Conservation (phyloP, 1,139 yeast species). For the Candida smagusa region DNA sequence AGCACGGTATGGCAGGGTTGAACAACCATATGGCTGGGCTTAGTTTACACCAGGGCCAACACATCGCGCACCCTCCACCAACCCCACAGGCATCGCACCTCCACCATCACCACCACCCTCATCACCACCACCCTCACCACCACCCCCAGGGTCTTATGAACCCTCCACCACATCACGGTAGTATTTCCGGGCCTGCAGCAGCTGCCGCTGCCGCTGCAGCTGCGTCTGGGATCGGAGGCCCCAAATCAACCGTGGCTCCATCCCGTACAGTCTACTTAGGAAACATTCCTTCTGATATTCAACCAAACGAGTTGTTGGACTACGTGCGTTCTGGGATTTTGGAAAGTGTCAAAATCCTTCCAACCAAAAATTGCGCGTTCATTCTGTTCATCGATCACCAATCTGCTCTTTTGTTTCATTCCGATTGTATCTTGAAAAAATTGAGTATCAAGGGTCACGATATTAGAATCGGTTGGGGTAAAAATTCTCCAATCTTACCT, state of each 20-base stretch:
- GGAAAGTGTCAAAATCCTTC: conserved; percentile 64
- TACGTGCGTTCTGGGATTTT: conserved; percentile 90
- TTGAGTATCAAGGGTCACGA: conserved; percentile 56
- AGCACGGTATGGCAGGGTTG: conserved; percentile 2
- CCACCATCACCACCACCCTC: conserved; percentile 1
- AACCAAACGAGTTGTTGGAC: conserved; percentile 78
- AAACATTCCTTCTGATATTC: conserved; percentile 77
- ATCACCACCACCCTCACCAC: conserved; percentile 3
- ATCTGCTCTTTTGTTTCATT: conserved; percentile 57
- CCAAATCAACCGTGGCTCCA: conserved; percentile 45
- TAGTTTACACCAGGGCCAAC: conserved; percentile 1
- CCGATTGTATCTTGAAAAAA: conserved; percentile 58
- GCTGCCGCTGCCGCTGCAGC: conserved; percentile 2
- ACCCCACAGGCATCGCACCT: conserved; percentile 1
- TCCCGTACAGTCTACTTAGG: conserved; percentile 90
- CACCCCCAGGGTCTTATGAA: conserved; percentile 2
- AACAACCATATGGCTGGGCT: conserved; percentile 6
- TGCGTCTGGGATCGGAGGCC: conserved; percentile 11
- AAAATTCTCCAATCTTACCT: conserved; percentile 62
- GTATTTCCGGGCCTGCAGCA: not conserved
- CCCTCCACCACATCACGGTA: not conserved
- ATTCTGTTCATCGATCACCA: conserved; percentile 61
- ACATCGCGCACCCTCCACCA: not conserved
- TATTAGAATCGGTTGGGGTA: conserved; percentile 68
- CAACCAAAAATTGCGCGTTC: conserved; percentile 58